Evolutionary conservation across 352 stramenopile genomes (phyloP).

Genomic region (Globisporangium paroecandrum): DNA sequence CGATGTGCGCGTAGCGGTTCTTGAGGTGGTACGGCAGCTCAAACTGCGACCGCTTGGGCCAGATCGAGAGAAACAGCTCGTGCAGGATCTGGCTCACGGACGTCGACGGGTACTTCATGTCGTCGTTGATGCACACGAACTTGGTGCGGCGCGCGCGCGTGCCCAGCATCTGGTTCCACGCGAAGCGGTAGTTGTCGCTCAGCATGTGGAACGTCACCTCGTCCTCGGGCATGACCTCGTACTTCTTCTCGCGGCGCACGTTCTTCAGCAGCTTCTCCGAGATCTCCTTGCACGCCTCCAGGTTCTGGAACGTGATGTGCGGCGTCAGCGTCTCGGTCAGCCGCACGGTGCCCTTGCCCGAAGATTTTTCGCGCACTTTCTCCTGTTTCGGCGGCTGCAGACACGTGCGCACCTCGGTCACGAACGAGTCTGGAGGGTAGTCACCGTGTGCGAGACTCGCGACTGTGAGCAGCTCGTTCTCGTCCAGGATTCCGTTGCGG

Average conservation of each 20-base stretch:
- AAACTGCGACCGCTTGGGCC: constrained; percentile 89
- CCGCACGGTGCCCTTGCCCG: constrained; percentile 49
- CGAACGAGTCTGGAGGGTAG: constrained; percentile 62
- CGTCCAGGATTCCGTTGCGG: constrained; percentile 84
- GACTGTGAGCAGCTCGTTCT: constrained; percentile 90
- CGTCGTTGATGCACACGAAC: constrained; percentile 97
- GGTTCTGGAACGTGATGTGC: constrained; percentile 62
- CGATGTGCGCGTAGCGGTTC: constrained; percentile 83
- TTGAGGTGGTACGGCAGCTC: constrained; percentile 87
- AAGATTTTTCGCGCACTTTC: constrained; percentile 63
- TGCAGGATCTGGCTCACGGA: constrained; percentile 83
- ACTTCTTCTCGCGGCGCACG: constrained; percentile 56
- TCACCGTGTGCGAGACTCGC: constrained; percentile 78
- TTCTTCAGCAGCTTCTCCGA: constrained; percentile 55
- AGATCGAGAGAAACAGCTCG: constrained; percentile 92
- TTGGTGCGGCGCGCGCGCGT: constrained; percentile 90
- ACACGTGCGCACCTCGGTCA: constrained; percentile 65
- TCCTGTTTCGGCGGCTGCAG: constrained; percentile 68
- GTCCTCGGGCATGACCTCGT: constrained; percentile 70
- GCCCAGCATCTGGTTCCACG: constrained; percentile 90
- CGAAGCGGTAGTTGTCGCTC: constrained; percentile 87
- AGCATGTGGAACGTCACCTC: constrained; percentile 96
- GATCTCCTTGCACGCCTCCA: constrained; percentile 50
- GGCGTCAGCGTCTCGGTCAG: constrained; percentile 74
- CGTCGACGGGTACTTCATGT: constrained; percentile 89